Conservation (phyloP, 1,284 basidiomycete species). For the Cryptococcus neoformans region DNA sequence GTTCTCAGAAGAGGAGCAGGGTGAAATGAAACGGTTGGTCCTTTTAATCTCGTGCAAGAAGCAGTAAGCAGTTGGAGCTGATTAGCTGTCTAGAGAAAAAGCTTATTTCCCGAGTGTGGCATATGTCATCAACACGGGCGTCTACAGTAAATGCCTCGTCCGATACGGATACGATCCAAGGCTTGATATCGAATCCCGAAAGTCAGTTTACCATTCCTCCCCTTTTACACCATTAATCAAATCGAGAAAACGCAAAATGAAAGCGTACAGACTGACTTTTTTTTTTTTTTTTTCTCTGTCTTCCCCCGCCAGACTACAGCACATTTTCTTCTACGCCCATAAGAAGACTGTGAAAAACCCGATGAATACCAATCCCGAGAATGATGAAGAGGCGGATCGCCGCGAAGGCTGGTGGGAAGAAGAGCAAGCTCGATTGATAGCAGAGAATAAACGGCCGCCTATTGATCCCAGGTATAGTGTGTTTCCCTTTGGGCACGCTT, state of each 20-base stretch:
- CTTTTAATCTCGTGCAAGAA: not conserved
- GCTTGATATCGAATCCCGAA: conserved; percentile 63
- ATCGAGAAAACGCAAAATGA: no score
- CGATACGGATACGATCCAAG: conserved; percentile 88
- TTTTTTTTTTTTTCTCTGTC: no score
- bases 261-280: not conserved
- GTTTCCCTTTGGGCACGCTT: conserved; percentile 5
- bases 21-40: conserved; percentile 14
- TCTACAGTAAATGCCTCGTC: conserved; percentile 87
- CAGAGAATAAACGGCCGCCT: conserved; percentile 28
- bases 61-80: no score
- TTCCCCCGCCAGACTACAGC: conserved; percentile 16
- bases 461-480: conserved; percentile 30
- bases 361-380: conserved; percentile 16
- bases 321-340: conserved; percentile 22
- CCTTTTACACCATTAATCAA: not conserved
- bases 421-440: conserved; percentile 30
- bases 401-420: conserved; percentile 31
- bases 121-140: conserved; percentile 90
- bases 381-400: conserved; percentile 18
- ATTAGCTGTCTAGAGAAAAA: conserved; percentile 44
- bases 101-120: conserved; percentile 52
- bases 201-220: conserved; percentile 54
- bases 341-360: conserved; percentile 10
- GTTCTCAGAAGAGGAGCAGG: conserved; percentile 55